Percentiles rank a stretch among this genome's conserved stretches.
These are phyloP conservation scores for Articulospora tetracladia DNA, from an alignment of 495 filamentous ascomycete species.

Conservation along the genomic window DNA sequence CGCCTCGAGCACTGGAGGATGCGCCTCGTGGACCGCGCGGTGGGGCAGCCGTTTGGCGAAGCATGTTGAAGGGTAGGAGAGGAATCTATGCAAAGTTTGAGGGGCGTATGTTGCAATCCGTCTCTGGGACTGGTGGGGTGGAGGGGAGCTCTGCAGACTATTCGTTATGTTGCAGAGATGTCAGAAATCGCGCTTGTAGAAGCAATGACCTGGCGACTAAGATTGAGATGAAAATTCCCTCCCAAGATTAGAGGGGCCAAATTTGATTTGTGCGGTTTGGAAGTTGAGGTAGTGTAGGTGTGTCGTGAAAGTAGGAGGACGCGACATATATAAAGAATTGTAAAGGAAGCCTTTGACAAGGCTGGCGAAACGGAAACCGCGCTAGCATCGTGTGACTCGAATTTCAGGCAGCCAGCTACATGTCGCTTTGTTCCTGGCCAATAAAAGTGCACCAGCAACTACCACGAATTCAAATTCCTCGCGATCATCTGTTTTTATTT, in stretches of 20 bases:
- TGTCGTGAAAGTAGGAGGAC: neutral
- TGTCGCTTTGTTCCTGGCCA: too few species aligned
- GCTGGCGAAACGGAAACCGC: neutral
- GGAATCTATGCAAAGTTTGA: neutral
- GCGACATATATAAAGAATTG: neutral
- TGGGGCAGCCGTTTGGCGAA: constrained; percentile 1
- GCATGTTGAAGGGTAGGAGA: neutral
- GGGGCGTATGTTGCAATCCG: neutral
- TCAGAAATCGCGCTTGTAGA: too few species aligned
- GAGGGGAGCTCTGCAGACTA: neutral
- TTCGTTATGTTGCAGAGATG: neutral
- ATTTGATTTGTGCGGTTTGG: neutral
- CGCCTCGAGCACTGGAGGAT: constrained; percentile 13
- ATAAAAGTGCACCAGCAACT: too few species aligned
- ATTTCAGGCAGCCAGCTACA: neutral
- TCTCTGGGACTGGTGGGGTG: neutral
- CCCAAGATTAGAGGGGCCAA: neutral
- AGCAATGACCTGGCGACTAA: neutral
- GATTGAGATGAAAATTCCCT: neutral
- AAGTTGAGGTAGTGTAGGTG: neutral
- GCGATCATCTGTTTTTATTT: too few species aligned
- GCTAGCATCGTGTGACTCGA: neutral
- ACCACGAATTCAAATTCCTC: too few species aligned
- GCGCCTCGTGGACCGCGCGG: constrained; percentile 20
- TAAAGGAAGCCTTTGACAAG: neutral